Evolutionary conservation across 2,329 filamentous ascomycete species (phyloP), one percentile per base, ranked within the genome.

Genomic region (Aphanoascus verrucosus): DNA sequence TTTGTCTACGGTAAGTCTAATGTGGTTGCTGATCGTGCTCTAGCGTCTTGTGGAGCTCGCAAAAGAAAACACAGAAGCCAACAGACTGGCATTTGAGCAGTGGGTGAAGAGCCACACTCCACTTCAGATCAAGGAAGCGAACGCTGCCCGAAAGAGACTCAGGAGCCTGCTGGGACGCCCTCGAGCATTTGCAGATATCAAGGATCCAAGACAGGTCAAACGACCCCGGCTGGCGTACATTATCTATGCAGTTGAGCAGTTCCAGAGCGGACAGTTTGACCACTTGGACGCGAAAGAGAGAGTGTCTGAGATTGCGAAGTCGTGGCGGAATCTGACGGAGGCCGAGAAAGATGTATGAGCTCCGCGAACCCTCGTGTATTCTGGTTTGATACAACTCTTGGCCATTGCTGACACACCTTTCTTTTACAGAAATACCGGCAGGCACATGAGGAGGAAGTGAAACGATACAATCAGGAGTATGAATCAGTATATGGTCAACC

Each of bases 101-200:
- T 86, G 79, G 79, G 64, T 85, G 17, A 64, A 74, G 32, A 67
- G 65, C 2, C 67, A 82, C 61, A 78, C 78, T 1, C 75, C 79
- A 8, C 69, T 77, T 4, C 64, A 83, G 61, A 84, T 86, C 59
- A 69, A 69, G 44, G 55, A 71, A 2, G 82, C 83, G 54, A 86
- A 86, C 64, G 62, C 58, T 9, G 83, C 83, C 9, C 78, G 83
- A 37, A 55, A 38, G 28, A 58, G 50, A n/a, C 63, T 74, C 7
- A 51, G 53, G 61, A 56, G 23, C 57, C 67, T 43, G 48, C 61
- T 34, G 59, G 53, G 9, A 38, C 58, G 2, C 61, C 48, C 48
- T 32, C 49, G 61, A 43, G 57, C 53, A 41, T 55, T 58, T 23
- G 23, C 38, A 1, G 46, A 49, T 5, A 72, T 85, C 51, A 56